Conservation (phyloP, 352 stramenopile species). For the Pythium utonaiense region DNA sequence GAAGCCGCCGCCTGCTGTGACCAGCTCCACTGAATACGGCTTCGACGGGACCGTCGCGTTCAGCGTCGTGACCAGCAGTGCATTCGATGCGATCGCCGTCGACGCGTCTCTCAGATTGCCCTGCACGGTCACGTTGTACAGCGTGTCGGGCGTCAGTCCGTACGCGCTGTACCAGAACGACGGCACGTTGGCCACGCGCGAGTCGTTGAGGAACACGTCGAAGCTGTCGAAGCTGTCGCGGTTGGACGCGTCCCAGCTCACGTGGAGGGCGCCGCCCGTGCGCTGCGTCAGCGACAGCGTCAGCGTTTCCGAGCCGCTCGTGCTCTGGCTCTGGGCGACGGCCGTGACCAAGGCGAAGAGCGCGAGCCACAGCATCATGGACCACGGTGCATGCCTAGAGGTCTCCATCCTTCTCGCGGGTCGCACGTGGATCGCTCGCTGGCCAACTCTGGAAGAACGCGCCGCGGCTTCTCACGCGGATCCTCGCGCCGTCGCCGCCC, state of each 20-base stretch:
- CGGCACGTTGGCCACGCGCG: constrained; percentile 25
- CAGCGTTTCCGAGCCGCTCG: neutral
- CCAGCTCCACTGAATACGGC: constrained; percentile 12
- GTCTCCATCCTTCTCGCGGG: neutral
- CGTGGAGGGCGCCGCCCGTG: constrained; percentile 34
- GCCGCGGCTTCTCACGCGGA: neutral
- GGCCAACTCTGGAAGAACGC: neutral
- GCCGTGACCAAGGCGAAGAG: neutral
- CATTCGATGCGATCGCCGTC: constrained; percentile 25
- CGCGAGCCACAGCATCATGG: neutral
- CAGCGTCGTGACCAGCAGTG: constrained; percentile 27
- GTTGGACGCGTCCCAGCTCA: constrained; percentile 31
- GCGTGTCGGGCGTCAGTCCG: constrained; percentile 33
- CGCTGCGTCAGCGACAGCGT: constrained; percentile 13
- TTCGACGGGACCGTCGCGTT: constrained; percentile 17
- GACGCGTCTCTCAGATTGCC: constrained; percentile 20
- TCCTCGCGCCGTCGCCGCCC: neutral
- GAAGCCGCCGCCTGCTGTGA: constrained; percentile 22
- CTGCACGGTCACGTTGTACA: constrained; percentile 21
- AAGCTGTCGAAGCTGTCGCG: constrained; percentile 8
- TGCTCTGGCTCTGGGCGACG: neutral
- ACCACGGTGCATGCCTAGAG: neutral
- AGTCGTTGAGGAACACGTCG: constrained; percentile 20
- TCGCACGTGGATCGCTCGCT: too few relatives aligned
- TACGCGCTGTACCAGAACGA: constrained; percentile 25